phyloP scores from a whole-genome alignment of 768 basidiomycete genomes.

The Mycena pura region DNA sequence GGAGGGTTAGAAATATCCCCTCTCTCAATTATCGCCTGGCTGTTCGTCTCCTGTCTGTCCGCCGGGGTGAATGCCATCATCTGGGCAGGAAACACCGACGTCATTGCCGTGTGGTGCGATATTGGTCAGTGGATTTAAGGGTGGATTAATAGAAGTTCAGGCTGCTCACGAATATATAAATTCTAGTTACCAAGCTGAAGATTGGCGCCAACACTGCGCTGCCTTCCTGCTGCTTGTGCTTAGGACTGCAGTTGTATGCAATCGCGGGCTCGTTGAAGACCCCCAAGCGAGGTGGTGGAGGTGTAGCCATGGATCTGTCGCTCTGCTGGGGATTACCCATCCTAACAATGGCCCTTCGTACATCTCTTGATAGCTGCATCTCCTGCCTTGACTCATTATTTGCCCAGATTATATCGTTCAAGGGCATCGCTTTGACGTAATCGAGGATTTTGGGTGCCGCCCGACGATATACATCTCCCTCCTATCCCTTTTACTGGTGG shows the following conservation, averaged over 20 bases:
- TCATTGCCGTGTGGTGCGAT: constrained; percentile 75
- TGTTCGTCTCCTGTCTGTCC: constrained; percentile 53
- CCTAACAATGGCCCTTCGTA: constrained; percentile 65
- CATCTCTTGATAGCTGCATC: constrained; percentile 31
- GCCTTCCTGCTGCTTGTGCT: constrained; percentile 64
- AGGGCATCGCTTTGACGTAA: constrained; percentile 68
- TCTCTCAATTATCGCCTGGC: constrained; percentile 59
- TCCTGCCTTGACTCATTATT: not conserved
- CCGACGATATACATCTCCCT: constrained; percentile 12
- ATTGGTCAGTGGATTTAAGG: constrained; percentile 54
- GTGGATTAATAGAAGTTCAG: not conserved
- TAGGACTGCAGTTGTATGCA: constrained; percentile 59
- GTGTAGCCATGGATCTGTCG: constrained; percentile 48
- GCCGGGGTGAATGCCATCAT: constrained; percentile 64
- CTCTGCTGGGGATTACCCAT: constrained; percentile 63
- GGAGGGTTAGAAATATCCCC: constrained; percentile 55
- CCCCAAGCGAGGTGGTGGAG: constrained; percentile 19
- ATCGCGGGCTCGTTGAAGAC: constrained; percentile 35
- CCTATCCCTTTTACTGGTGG: constrained; percentile 3
- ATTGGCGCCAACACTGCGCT: constrained; percentile 60
- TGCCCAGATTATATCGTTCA: constrained; percentile 60
- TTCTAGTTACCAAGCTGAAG: constrained; percentile 60
- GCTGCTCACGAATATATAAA: too few relatives aligned
- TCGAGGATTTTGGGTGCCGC: constrained; percentile 61
- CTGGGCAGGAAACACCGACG: constrained; percentile 61